A percentile compares a stretch with the other conserved stretches of the same genome.
These are phyloP conservation scores for Penicillium sp. DNA, from an alignment of 2,329 filamentous ascomycete genomes.

Conservation along the genomic window DNA sequence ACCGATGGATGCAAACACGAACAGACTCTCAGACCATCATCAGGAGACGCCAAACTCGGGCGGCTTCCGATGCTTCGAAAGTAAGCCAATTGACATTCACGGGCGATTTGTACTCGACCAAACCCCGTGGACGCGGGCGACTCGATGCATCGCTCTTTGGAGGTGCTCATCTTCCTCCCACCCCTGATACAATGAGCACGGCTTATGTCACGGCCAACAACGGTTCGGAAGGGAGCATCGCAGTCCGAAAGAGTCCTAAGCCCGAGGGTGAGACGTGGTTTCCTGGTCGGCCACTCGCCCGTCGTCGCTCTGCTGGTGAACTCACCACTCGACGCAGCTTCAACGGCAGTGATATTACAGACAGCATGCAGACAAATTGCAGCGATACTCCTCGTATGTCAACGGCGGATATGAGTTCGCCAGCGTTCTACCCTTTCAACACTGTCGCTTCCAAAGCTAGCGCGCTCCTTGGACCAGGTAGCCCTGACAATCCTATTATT, in stretches of 20 bases:
- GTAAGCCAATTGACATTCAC: constrained; percentile 21
- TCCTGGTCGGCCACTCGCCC: constrained; percentile 22
- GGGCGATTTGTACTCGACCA: constrained; percentile 25
- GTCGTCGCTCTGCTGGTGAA: constrained; percentile 38
- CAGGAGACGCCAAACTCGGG: constrained; percentile 18
- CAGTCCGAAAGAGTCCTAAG: constrained; percentile 27
- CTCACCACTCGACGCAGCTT: constrained; percentile 34
- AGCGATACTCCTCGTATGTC: constrained; percentile 32
- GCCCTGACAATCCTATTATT: constrained; percentile 23
- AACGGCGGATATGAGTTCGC: constrained; percentile 21
- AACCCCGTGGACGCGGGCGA: constrained; percentile 28
- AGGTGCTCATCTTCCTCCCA: constrained; percentile 38
- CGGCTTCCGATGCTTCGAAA: constrained; percentile 23
- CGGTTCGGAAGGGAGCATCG: constrained; percentile 38
- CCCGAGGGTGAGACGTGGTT: constrained; percentile 21
- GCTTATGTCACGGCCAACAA: constrained; percentile 32
- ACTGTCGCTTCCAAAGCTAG: constrained; percentile 28
- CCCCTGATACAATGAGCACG: constrained; percentile 47
- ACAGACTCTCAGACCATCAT: constrained; percentile 18
- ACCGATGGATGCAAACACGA: constrained; percentile 34
- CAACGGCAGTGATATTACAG: constrained; percentile 28
- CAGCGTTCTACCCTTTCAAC: constrained; percentile 35
- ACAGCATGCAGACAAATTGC: constrained; percentile 35
- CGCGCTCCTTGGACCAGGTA: constrained; percentile 26
- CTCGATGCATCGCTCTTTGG: constrained; percentile 35